Evolutionary conservation across 2,329 filamentous ascomycete genomes (phyloP), one percentile per base, ranked within the genome.

Genomic region (Escovopsis sp.): DNA sequence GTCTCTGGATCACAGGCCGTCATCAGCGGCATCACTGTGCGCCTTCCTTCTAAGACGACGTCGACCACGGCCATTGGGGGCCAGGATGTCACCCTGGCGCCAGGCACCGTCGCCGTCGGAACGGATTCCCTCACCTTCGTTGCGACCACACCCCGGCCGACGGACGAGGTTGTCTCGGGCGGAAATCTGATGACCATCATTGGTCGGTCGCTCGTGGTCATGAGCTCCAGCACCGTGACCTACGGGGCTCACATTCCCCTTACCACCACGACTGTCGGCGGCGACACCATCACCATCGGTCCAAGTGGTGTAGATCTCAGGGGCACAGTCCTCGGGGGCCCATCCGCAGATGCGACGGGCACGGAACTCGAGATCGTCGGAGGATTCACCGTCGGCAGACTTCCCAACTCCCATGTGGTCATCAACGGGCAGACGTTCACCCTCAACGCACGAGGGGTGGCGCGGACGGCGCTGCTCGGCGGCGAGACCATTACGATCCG

Each of bases 361-460:
- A 65, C 61, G 1, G 51, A 55, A 3, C 62, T 58, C 45, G 63
- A 62, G 30, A 60, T 70, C 37, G 58, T 68, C 8, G 68, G 68
- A 35, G 68, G 68, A 10, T 66, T 61, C 13, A 70, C 68, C 3
- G 54, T 72, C 35, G 68, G 65, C 13, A 58, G 65, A 43, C 44
- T 70, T 8, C 62, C 60, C n/a, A 50, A 62, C 1, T 65, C 60
- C 3, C 52, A 62, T 11, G 60, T 68, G 2, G 58, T 75, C 19
- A 55, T 78, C 33, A 54, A 58, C 26, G 63, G 63, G 25, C 53
- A 53, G 3, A 70, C 64, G 0, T 72, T 70, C 43, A 67, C 62
- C 2, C 51, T 75, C 33, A 68, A 68, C 0, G 56, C 63, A 1
- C 58, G 56, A 10, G 54, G 56, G 3, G 49, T 48, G n/a, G 48